Evolutionary conservation across 768 basidiomycete genomes (phyloP), one percentile per base, ranked within the genome.

Genomic region (Pisolithus orientalis): DNA sequence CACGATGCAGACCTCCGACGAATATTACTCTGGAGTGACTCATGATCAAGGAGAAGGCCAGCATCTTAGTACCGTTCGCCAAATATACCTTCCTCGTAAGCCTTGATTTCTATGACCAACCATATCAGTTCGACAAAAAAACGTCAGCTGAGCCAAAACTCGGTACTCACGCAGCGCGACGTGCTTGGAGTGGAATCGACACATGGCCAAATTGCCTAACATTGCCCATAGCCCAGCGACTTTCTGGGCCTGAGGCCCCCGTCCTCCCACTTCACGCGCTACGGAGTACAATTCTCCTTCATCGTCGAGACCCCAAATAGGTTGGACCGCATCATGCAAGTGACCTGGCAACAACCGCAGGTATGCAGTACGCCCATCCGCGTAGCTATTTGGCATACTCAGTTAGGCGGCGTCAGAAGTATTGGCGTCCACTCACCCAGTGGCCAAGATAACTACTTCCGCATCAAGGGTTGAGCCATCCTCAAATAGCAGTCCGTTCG

Each of bases 101-200:
- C 85, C 62, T 85, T 86, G 62, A 87, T 86, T 67, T 87, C 85
- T 86, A 21, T 21, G 21, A 62, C 42, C 3, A n/a, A 24, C 42
- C 10, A 5, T 10, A 10, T 21, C 42, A 13, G 42, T 43, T 6
- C 42, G 24, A 43, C 10, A 10, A 43, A 24, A 43, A 2, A 5
- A 25, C 39, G n/a, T 25, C 17, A 27, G 27, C 10, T 29, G 9
- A 29, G 9, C 6, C 16, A 45, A 31, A 29, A 5, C 11, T 11
- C 4, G 21, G 21, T 21, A 78, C 83, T 61, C 60, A 86, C 83
- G 83, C 44, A 85, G 70, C 0, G 82, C 84, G 37, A 86, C 47
- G 58, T 82, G 82, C 52, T 79, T 84, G 5, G 85, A 86, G 64
- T 84, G 75, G 74, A 85, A 86, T 0, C 85, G 74, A 52, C 78